Evolutionary conservation across 495 filamentous ascomycete species (phyloP), one percentile per base, ranked within the genome.

Genomic region (Annulohypoxylon maeteangense): DNA sequence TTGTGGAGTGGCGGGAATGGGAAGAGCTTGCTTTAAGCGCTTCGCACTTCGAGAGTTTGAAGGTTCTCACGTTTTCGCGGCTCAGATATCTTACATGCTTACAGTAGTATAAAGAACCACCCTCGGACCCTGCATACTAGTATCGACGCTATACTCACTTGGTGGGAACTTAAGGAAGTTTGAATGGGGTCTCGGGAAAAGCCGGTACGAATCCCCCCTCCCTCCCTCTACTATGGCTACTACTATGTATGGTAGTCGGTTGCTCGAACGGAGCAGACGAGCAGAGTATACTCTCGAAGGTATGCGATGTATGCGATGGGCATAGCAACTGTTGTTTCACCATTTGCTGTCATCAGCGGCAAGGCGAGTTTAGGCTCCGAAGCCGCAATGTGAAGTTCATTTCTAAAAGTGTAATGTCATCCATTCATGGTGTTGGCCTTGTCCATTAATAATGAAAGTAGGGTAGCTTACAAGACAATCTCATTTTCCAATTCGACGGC

Each of bases 91-190:
- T 32, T 65, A 18, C 40, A 44, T 44, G 40, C 40, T 12, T 44
- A 20, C 40, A 6, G n/a, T 44, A 44, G 40, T 44, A 44, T 47
- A 22, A 44, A 53, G 50, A 32, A 34, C 50, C 50, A 34, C 50
- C 50, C 38, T 72, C 69, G 69, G 58, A 67, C 64, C 64, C 65
- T 72, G 42, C 59, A 54, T 36, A 42, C 70, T 69, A 73, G 62
- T 48, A 69, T 73, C 65, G 70, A 66, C 70, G 70, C 70, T 73
- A 73, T 69, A 50, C 70, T 73, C 25, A 51, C 70, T 68, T 55
- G 29, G 65, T 72, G 61, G 12, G 47, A 51, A 51, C 23, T 27
- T 51, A 29, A 25, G 54, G 38, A 64, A 62, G 56, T 62, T 38
- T 62, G 27, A 25, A 69, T 69, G 61, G 67, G 68, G 48, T 45